Percentiles rank a stretch among this genome's conserved stretches.
Conservation (phyloP, 1,284 basidiomycete species). For the Cutaneotrichosporon sp. region DNA sequence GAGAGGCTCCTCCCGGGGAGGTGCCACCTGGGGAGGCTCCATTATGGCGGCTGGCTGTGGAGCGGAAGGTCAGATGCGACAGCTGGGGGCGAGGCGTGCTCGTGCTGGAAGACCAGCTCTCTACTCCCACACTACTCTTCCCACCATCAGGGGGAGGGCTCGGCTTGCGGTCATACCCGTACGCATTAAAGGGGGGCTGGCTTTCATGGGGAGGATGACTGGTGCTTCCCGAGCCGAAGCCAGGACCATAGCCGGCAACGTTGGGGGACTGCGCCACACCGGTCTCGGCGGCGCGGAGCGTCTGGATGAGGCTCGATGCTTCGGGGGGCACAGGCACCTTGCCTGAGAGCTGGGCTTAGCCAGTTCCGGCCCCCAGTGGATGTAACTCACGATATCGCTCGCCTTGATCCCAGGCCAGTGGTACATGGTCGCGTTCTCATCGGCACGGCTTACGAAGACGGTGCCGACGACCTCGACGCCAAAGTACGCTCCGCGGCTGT, state of each 20-base stretch:
- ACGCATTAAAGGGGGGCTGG: not conserved
- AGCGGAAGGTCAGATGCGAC: not conserved
- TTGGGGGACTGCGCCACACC: constrained; percentile 7
- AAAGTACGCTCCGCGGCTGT: constrained; percentile 9
- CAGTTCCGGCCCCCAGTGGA: no score
- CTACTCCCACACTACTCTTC: not conserved
- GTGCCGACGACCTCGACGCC: constrained; percentile 13
- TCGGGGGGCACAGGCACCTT: constrained; percentile 1
- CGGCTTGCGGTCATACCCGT: not conserved
- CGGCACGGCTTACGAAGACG: constrained; percentile 7
- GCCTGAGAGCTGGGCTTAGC: constrained; percentile 7
- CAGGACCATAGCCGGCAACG: constrained; percentile 7
- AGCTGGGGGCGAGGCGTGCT: not conserved
- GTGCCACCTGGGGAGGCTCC: not conserved
- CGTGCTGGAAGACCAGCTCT: not conserved
- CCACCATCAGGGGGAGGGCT: not conserved
- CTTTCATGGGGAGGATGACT: not conserved
- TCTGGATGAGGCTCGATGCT: not conserved
- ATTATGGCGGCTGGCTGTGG: not conserved
- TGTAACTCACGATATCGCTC: constrained; percentile 8
- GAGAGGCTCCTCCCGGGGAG: not conserved
- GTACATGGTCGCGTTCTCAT: constrained; percentile 14
- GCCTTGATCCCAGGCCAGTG: constrained; percentile 13
- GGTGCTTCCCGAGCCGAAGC: not conserved
- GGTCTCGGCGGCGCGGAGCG: constrained; percentile 8